phyloP scores from a whole-genome alignment of 2,329 filamentous ascomycete genomes.

The Ceratocystiopsis minuta region DNA sequence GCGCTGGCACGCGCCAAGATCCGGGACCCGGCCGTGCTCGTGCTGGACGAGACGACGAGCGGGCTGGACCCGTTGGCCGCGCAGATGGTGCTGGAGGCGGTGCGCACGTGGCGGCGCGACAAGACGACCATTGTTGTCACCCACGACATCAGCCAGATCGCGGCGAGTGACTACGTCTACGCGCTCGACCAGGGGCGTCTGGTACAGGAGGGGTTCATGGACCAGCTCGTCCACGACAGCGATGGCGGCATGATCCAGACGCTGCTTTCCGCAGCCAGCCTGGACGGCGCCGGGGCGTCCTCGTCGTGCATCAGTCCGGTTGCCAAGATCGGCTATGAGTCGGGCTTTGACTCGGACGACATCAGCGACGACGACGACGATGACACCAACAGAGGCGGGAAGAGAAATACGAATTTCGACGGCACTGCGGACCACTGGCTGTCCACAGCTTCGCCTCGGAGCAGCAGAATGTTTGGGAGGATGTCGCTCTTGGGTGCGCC shows the following conservation, averaged over 20 bases:
- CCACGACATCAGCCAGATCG: constrained; percentile 67
- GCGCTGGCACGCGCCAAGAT: constrained; percentile 64
- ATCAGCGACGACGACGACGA: not conserved
- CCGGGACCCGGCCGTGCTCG: constrained; percentile 59
- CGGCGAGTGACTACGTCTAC: constrained; percentile 57
- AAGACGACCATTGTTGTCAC: constrained; percentile 91
- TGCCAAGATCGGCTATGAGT: not conserved
- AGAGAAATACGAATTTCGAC: no score
- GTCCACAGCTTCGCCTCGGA: not conserved
- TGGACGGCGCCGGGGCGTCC: not conserved
- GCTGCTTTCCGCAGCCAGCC: not conserved
- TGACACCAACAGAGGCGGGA: not conserved
- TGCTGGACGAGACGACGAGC: constrained; percentile 80
- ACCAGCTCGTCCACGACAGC: no score
- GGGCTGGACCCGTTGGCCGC: constrained; percentile 62
- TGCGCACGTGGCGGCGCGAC: constrained; percentile 56
- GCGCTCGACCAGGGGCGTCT: constrained; percentile 54
- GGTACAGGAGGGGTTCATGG: constrained; percentile 42
- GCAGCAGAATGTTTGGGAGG: not conserved
- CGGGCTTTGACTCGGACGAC: not conserved
- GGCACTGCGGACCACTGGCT: no score
- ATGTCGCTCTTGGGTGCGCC: constrained; percentile 1
- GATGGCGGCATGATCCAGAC: no score
- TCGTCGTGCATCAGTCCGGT: not conserved
- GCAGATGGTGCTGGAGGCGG: constrained; percentile 50